Evolutionary conservation across 306 rosid species (phyloP).

Genomic region (Vicia sativa): DNA sequence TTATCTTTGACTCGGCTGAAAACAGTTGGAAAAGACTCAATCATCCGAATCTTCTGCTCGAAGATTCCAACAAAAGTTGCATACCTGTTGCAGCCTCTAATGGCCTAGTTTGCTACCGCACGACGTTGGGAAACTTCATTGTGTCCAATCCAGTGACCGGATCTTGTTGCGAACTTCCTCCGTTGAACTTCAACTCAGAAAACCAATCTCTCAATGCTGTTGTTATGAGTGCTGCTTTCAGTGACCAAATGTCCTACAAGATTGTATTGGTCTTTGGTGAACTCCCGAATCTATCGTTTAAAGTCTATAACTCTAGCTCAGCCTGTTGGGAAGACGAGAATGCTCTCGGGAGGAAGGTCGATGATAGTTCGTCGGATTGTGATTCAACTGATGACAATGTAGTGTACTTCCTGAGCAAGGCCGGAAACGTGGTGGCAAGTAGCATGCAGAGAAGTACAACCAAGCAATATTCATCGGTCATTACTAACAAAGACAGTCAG

Average conservation of each 20-base stretch:
- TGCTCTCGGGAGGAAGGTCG: constrained; percentile 48
- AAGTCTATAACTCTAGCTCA: constrained; percentile 54
- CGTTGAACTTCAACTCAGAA: constrained; percentile 45
- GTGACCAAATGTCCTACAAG: constrained; percentile 49
- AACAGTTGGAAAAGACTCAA: constrained; percentile 70
- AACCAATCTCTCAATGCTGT: constrained; percentile 70
- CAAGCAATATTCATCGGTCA: constrained; percentile 84
- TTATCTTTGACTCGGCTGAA: constrained; percentile 77
- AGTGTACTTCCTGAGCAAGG: constrained; percentile 80
- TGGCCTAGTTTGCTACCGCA: constrained; percentile 83
- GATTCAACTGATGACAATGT: constrained; percentile 71
- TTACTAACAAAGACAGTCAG: constrained; percentile 57
- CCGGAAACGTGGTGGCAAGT: constrained; percentile 87
- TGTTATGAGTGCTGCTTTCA: constrained; percentile 61
- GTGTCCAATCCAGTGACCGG: constrained; percentile 78
- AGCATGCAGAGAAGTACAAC: constrained; percentile 94
- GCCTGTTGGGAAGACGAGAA: constrained; percentile 74
- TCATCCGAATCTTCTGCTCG: constrained; percentile 49
- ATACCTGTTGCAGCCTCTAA: constrained; percentile 92
- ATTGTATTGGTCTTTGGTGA: constrained; percentile 79
- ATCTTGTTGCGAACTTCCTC: constrained; percentile 60
- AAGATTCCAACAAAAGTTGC: constrained; percentile 46
- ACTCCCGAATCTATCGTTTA: constrained; percentile 60
- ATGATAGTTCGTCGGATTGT: constrained; percentile 45
- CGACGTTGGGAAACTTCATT: constrained; percentile 51